Evolutionary conservation across 768 basidiomycete genomes (phyloP), one percentile per base, ranked within the genome.

Genomic region (Cyclocybe cylindracea): DNA sequence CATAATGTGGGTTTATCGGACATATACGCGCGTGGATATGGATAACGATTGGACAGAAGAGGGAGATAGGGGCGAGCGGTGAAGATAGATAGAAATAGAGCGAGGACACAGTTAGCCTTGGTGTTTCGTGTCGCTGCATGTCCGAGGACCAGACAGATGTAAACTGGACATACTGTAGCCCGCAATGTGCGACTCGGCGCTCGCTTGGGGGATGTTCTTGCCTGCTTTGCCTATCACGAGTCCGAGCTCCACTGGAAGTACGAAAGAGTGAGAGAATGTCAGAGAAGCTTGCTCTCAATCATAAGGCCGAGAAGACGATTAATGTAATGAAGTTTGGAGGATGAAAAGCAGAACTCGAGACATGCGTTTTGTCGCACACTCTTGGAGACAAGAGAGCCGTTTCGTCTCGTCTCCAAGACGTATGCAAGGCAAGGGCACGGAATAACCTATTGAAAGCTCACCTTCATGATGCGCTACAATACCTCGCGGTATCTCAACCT

Each of bases 151-250:
- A 11, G 16, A 36, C 14, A 44, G 18, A 44, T 11, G 41, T 5
- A 36, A 32, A 46, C 4, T 40, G 37, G 18, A 70, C 82, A 44
- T 60, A 96, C 95, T 86, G 69, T 98, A 98, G 36, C 97, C 97
- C 3, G 94, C 92, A 50, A 99, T 82, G 62, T 96, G 84, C 0
- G 82, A 75, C 36, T 84, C 78, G 7, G 94, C 94, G 41, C 86
- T 73, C 3, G 76, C 75, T 62, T 84, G 82, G 2, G 85, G 69
- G 61, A 98, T 92, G 65, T 98, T 85, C 2, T 94, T 79, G 39
- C 92, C 95, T 4, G 73, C 70, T 72, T 89, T 92, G 47, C 94
- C 94, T 52, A 99, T 94, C 49, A 99, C 82, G n/a, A 99, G 84
- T 16, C 94, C 97, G 42, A 99, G 90, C 72, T 99, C 97, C 56